phyloP scores from a whole-genome alignment of 2,329 filamentous ascomycete species.

The Sporothrix brunneoviolacea region DNA sequence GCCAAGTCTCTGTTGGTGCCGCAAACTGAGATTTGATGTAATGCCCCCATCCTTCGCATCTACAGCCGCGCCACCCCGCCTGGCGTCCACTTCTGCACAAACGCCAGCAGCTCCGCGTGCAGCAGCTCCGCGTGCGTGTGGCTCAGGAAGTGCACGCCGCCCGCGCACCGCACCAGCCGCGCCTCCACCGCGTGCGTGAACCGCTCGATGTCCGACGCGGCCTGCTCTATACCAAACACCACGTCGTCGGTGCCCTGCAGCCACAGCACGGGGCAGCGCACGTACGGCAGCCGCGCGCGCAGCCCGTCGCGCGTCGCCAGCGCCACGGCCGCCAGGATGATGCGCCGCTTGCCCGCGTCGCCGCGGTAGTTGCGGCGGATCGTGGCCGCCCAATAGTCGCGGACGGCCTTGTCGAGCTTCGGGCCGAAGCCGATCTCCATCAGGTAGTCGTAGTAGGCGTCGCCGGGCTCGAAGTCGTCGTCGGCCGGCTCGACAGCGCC shows the following conservation, averaged over 20 bases:
- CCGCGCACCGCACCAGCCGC: conserved; percentile 33
- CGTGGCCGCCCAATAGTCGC: conserved; percentile 36
- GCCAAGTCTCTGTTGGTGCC: too few relatives aligned
- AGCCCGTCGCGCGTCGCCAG: conserved; percentile 40
- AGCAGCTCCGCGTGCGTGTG: conserved; percentile 37
- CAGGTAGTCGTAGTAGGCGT: conserved; percentile 36
- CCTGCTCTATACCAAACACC: conserved; percentile 32
- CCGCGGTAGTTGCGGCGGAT: conserved; percentile 38
- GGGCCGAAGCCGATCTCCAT: conserved; percentile 36
- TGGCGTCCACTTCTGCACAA: conserved; percentile 9
- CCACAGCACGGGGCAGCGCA: conserved; percentile 45
- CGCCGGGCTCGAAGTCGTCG: conserved; percentile 39
- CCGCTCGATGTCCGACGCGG: conserved; percentile 38
- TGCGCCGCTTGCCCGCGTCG: conserved; percentile 38
- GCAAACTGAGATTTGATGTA: too few relatives aligned
- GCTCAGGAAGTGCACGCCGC: conserved; percentile 39
- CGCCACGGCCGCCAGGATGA: conserved; percentile 35
- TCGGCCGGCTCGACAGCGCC: conserved; percentile 27
- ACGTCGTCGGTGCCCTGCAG: conserved; percentile 41
- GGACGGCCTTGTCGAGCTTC: conserved; percentile 24
- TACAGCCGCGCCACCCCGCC: background rate
- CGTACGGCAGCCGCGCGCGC: conserved; percentile 33
- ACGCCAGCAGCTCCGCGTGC: conserved; percentile 33
- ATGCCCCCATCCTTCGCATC: background rate
- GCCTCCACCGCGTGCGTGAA: conserved; percentile 37